Evolutionary conservation across 345 rosid species (phyloP).

Genomic region (Tarenaya hassleriana): DNA sequence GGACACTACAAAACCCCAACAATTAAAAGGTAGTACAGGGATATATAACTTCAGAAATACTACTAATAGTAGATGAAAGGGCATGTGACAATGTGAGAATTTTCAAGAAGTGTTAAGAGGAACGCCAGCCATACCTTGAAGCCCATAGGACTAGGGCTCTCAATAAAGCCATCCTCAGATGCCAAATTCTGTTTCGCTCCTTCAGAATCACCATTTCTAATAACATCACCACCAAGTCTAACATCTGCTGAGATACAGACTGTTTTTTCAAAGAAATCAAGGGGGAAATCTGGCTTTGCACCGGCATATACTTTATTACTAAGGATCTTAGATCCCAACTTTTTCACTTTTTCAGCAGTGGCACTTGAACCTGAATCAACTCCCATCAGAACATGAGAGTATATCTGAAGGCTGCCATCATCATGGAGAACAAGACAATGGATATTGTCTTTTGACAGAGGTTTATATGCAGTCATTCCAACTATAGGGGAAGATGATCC

Average conservation of each 20-base stretch:
- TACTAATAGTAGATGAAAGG: not conserved
- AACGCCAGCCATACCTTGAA: slow-evolving; percentile 59
- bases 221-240: slow-evolving; percentile 86
- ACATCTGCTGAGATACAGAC: slow-evolving; percentile 86
- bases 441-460: slow-evolving; percentile 82
- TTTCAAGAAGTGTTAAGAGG: slow-evolving; percentile 12
- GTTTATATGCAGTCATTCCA: slow-evolving; percentile 90
- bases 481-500: slow-evolving; percentile 81
- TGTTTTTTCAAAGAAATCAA: slow-evolving; percentile 96
- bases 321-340: slow-evolving; percentile 80
- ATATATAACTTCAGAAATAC: not conserved
- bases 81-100: not conserved
- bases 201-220: slow-evolving; percentile 88
- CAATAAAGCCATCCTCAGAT: slow-evolving; percentile 89
- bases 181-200: slow-evolving; percentile 86
- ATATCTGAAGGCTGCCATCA: slow-evolving; percentile 98
- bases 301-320: slow-evolving; percentile 74
- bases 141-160: slow-evolving; percentile 77
- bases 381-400: slow-evolving; percentile 58
- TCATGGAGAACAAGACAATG: slow-evolving; percentile 94
- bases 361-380: slow-evolving; percentile 56
- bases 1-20: slow-evolving; percentile 14
- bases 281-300: slow-evolving; percentile 82
- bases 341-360: slow-evolving; percentile 75
- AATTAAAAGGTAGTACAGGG: slow-evolving; percentile 5